Conservation (phyloP, 2,329 filamentous ascomycete species). For the Trichoderma sp. region DNA sequence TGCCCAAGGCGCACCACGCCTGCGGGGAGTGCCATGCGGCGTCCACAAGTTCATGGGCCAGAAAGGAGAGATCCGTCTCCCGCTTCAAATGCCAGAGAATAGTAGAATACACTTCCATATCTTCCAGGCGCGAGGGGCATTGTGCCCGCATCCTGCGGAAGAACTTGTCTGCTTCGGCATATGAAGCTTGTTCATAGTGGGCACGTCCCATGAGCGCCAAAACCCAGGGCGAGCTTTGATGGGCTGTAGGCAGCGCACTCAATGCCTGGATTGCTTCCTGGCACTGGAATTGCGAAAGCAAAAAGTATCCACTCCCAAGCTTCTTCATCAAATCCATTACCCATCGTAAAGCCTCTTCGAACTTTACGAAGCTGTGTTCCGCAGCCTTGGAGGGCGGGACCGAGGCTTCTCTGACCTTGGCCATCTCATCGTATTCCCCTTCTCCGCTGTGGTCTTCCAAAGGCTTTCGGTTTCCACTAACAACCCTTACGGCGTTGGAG, state of each 20-base stretch:
- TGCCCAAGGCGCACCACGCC: slow-evolving; percentile 94
- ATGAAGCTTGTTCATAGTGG: slow-evolving; percentile 86
- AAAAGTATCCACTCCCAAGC: slow-evolving; percentile 77
- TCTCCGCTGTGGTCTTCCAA: slow-evolving; percentile 67
- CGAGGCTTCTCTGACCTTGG: slow-evolving; percentile 47
- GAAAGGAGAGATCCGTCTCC: slow-evolving; percentile 86
- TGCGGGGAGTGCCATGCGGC: slow-evolving; percentile 86
- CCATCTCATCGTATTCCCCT: slow-evolving; percentile 65
- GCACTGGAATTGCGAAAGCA: slow-evolving; percentile 77
- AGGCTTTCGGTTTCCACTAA: slow-evolving; percentile 87
- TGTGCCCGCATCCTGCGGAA: slow-evolving; percentile 79
- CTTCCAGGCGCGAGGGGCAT: slow-evolving; percentile 79
- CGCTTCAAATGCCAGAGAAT: slow-evolving; percentile 98
- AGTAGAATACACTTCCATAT: slow-evolving; percentile 98
- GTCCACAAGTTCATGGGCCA: slow-evolving; percentile 88
- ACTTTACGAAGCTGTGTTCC: slow-evolving; percentile 60
- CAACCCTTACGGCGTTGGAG: slow-evolving; percentile 78
- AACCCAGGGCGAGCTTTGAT: slow-evolving; percentile 92
- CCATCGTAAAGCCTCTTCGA: slow-evolving; percentile 74
- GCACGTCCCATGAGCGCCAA: slow-evolving; percentile 87
- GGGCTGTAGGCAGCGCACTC: slow-evolving; percentile 66
- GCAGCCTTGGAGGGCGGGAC: slow-evolving; percentile 41
- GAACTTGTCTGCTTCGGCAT: slow-evolving; percentile 81
- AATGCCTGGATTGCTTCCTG: slow-evolving; percentile 75
- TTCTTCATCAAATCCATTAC: slow-evolving; percentile 80